A percentile compares a stretch with the other conserved stretches of the same genome.
Conservation (phyloP, 108 stramenopile species). For the Cyclotella sp. region DNA sequence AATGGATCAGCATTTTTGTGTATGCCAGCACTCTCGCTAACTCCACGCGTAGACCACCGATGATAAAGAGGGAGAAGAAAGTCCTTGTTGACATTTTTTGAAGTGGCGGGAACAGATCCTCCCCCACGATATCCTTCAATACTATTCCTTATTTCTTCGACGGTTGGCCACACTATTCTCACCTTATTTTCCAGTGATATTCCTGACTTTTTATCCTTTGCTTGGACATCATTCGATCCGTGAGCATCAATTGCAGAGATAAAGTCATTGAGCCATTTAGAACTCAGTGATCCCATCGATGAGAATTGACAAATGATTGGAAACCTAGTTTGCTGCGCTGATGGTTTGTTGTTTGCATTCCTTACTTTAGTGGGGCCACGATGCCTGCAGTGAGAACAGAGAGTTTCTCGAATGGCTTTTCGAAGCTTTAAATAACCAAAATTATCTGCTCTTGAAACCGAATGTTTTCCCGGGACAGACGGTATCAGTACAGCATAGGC, state of each 20-base stretch:
- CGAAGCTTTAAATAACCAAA: constrained; percentile 63
- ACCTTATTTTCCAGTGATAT: constrained; percentile 14
- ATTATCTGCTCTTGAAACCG: constrained; percentile 8
- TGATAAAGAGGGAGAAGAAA: constrained; percentile 61
- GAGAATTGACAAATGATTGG: constrained; percentile 80
- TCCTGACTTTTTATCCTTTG: neutral
- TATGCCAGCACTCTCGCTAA: neutral
- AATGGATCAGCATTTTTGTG: constrained; percentile 33
- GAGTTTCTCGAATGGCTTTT: constrained; percentile 46
- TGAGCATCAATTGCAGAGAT: constrained; percentile 51
- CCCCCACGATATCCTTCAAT: constrained; percentile 75
- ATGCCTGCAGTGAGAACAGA: constrained; percentile 14
- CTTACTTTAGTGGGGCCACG: neutral
- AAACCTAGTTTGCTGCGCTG: constrained; percentile 1
- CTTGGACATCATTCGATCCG: neutral
- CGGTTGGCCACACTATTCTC: constrained; percentile 77
- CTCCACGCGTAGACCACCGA: constrained; percentile 47
- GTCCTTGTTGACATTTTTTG: constrained; percentile 62
- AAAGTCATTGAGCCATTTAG: constrained; percentile 62
- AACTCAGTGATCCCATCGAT: constrained; percentile 68
- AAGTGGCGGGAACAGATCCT: constrained; percentile 61
- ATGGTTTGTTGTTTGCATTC: neutral
- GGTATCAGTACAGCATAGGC: constrained; percentile 75
- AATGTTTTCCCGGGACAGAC: constrained; percentile 75
- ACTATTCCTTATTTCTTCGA: constrained; percentile 60